Evolutionary conservation across 2,329 filamentous ascomycete genomes (phyloP).

Genomic region (Cladosporium sphaerospermum): DNA sequence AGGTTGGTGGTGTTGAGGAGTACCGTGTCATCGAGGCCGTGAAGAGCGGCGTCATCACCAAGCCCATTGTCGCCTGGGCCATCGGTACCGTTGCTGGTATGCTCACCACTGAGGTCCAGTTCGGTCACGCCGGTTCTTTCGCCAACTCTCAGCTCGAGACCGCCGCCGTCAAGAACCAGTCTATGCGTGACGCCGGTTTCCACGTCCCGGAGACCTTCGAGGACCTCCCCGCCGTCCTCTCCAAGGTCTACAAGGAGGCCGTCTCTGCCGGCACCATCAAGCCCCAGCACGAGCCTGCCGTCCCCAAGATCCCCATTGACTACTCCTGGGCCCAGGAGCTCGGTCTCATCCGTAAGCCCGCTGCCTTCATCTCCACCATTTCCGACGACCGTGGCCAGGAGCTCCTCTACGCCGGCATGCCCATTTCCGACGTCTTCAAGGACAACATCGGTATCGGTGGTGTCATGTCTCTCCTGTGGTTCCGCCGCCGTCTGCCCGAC

Average conservation of each 20-base stretch:
- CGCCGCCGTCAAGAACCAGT: conserved; percentile 91
- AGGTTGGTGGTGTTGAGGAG: conserved; percentile 98
- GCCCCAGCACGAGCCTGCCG: conserved; percentile 79
- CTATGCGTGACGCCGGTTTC: conserved; percentile 92
- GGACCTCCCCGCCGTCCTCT: conserved; percentile 75
- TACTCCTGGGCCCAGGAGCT: conserved; percentile 99
- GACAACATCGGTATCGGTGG: conserved; percentile 99
- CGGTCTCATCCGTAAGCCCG: conserved; percentile 97
- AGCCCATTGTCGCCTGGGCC: conserved; percentile 98
- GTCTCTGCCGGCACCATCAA: conserved; percentile 79
- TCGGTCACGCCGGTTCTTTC: conserved; percentile 96
- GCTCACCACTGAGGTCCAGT: conserved; percentile 99
- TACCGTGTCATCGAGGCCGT: conserved; percentile 99
- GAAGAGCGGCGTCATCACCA: conserved; percentile 88
- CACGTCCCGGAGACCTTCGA: conserved; percentile 94
- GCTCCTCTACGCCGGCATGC: conserved; percentile 97
- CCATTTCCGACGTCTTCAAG: conserved; percentile 98
- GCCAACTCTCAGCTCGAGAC: conserved; percentile 99
- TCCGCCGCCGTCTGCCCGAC: conserved; percentile 90
- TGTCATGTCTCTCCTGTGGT: conserved; percentile 99
- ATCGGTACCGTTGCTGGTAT: conserved; percentile 99
- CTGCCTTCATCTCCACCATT: conserved; percentile 99
- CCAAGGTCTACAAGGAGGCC: conserved; percentile 79
- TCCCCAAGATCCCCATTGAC: conserved; percentile 99
- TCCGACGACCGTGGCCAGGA: conserved; percentile 99